Evolutionary conservation across 202 grass and related monocot genomes (phyloP), one percentile per base, ranked within the genome.

Genomic region (Cymbopogon flexuosus): DNA sequence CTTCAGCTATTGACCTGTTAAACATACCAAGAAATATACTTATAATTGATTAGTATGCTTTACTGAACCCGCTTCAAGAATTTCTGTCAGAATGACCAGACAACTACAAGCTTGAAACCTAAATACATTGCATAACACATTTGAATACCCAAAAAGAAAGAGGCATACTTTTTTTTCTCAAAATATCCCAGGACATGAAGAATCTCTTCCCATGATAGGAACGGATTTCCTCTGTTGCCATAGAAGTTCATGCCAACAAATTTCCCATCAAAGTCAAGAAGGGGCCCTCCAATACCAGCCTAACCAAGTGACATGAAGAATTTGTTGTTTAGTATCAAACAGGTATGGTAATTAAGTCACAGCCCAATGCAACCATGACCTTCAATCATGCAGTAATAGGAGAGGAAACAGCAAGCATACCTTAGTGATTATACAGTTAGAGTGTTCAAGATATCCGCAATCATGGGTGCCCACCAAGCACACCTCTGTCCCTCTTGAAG

Each of bases 221-320:
- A 73, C 0, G 29, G 46, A 2, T 29, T 73, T 54, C 70, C 70
- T 35, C 3, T 3, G 3, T 19, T 0, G 0, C 18, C 63, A 3
- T 66, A 66, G 33, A 72, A 72, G 43, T 73, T 73, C 27, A 52
- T 56, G 15, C 29, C 46, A 56, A 73, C 16, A 73, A 73, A 36
- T 10, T 56, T 73, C 2, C 70, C 70, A 5, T 54, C 27, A 15
- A 73, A 56, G 56, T 18, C 29, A 56, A 73, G 70, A 35, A 73
- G 70, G 8, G 46, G 46, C 8, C 70, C 70, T 73, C 70, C 46
- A 54, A 73, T 73, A 3, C 70, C 70, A 56, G 29, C 46, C 70
- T 73, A 52, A 18, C 8, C 15, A 52, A 9, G 46, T 11, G 8
- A 54, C 27, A 72, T 52, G 8, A 0, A 56, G 14, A 49, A 49